Evolutionary conservation across 176 grass and related monocot species (phyloP).

Genomic region (Carex littledalei): DNA sequence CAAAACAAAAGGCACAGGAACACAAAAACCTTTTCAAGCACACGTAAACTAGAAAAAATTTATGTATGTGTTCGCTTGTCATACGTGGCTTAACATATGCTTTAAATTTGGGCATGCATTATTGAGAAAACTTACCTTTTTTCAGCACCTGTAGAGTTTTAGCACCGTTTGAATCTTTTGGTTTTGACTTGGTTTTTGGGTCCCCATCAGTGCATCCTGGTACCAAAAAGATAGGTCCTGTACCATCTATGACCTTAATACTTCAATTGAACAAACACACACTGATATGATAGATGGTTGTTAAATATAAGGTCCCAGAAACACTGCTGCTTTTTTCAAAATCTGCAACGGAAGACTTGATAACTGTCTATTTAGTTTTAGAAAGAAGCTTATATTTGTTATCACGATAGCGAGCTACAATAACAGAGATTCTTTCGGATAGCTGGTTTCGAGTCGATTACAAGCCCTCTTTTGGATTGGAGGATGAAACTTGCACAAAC

Average conservation of each 20-base stretch:
- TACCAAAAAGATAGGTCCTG: neutral
- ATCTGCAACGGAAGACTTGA: neutral
- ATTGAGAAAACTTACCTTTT: neutral
- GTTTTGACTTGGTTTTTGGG: neutral
- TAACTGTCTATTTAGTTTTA: neutral
- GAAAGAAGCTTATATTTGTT: constrained; percentile 18
- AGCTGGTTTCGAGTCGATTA: constrained; percentile 50
- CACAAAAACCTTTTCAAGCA: neutral
- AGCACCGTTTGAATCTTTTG: neutral
- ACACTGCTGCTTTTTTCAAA: neutral
- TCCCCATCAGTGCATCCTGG: neutral
- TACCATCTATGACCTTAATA: neutral
- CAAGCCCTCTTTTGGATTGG: constrained; percentile 24
- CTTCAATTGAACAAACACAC: neutral
- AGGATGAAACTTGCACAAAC: constrained; percentile 20
- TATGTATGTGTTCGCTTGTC: neutral
- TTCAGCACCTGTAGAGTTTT: neutral
- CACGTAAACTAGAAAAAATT: neutral
- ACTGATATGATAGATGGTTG: neutral
- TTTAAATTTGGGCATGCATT: neutral
- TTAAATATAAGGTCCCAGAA: neutral
- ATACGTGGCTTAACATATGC: neutral
- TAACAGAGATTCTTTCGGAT: constrained; percentile 50
- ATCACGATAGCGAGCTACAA: constrained; percentile 42
- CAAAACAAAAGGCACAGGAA: neutral